A percentile compares a stretch with the other conserved stretches of the same genome.
phyloP scores from a whole-genome alignment of 192 early-diverging fungal species.

The Funneliformis geosporum region DNA sequence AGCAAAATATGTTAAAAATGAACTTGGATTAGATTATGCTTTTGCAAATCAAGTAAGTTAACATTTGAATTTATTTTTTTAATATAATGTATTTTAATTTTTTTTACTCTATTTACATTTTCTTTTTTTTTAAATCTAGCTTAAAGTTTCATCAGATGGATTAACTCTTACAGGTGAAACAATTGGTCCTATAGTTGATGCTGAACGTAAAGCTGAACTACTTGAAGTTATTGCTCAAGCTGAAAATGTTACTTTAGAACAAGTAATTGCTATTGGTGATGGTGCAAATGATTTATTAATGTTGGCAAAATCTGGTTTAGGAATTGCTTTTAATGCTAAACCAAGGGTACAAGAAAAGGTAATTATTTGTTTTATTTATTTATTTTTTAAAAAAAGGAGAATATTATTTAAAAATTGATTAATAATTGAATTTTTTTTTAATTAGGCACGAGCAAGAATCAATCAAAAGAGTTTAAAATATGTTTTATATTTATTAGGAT shows the following conservation, averaged over 20 bases:
- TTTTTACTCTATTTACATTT: not conserved
- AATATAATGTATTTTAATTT: not conserved
- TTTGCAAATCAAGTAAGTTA: constrained; percentile 85
- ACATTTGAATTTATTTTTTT: not conserved
- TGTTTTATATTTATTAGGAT: constrained; percentile 88
- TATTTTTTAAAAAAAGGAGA: no score
- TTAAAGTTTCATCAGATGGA: constrained; percentile 85
- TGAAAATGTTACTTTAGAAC: constrained; percentile 80
- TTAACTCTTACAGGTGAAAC: constrained; percentile 83
- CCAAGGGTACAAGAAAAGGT: constrained; percentile 91
- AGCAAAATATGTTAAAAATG: constrained; percentile 86
- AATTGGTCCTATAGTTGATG: constrained; percentile 87
- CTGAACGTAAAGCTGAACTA: constrained; percentile 89
- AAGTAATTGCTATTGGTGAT: constrained; percentile 97
- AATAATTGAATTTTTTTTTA: not conserved
- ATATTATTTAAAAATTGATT: no score
- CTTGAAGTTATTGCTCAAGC: constrained; percentile 95
- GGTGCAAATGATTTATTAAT: constrained; percentile 98
- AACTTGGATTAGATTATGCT: constrained; percentile 93
- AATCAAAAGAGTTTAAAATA: constrained; percentile 93
- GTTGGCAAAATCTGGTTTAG: constrained; percentile 90
- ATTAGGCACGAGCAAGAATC: constrained; percentile 78
- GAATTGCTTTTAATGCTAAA: constrained; percentile 98
- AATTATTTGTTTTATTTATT: no score
- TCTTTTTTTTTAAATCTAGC: constrained; percentile 42